Evolutionary conservation across 352 stramenopile species (phyloP).

Genomic region (Globisporangium radiosum): DNA sequence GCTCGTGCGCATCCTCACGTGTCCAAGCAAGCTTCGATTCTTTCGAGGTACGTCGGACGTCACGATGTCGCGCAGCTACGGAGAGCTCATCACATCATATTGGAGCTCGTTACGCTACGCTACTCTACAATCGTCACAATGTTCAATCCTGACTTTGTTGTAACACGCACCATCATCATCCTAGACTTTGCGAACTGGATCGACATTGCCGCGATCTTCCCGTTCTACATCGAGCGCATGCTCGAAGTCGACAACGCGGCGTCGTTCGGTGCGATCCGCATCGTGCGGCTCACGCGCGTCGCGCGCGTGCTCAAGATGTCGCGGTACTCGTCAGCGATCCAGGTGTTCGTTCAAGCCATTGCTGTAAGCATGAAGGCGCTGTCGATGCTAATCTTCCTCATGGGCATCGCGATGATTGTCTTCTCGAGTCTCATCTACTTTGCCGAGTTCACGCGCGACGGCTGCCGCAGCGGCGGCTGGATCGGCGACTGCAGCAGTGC

Average conservation of each 20-base stretch:
- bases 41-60: constrained; percentile 26
- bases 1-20: constrained; percentile 33
- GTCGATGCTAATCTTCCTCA: constrained; percentile 86
- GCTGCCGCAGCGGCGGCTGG: constrained; percentile 53
- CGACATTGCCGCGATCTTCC: constrained; percentile 77
- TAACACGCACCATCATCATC: neutral
- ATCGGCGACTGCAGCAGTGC: constrained; percentile 31
- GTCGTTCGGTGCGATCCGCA: constrained; percentile 68
- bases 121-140: too few relatives aligned
- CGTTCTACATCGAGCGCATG: constrained; percentile 76
- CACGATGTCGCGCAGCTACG: too few relatives aligned
- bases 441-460: constrained; percentile 59
- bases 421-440: constrained; percentile 86
- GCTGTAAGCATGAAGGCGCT: constrained; percentile 68
- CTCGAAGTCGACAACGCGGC: constrained; percentile 57
- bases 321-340: constrained; percentile 80
- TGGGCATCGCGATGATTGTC: constrained; percentile 78
- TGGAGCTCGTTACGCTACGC: too few relatives aligned
- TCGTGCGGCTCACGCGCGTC: constrained; percentile 79
- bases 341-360: constrained; percentile 76
- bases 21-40: constrained; percentile 43
- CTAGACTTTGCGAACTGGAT: constrained; percentile 75
- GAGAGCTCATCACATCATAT: neutral
- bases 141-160: too few relatives aligned
- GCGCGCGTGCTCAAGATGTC: constrained; percentile 85